Base-by-base conservation (phyloP, 257 asterid genomes). In the Prunella vulgaris region DNA sequence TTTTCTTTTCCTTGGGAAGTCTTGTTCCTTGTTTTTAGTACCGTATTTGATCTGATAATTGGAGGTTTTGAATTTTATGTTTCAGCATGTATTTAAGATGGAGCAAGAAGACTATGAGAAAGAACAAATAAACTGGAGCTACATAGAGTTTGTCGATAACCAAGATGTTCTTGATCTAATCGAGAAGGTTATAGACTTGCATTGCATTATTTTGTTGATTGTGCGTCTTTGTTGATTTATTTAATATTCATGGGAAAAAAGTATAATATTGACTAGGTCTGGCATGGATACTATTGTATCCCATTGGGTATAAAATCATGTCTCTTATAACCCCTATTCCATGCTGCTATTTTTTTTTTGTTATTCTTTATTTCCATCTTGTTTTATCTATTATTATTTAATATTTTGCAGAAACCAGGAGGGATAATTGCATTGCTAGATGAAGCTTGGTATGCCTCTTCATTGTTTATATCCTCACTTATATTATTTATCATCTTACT, bases 51-150 rank as follows among this genome's bases (percentile, higher is more conserved):
- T 69, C 64, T 78, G 66, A 76, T 78, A 37, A 74, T 71, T 63
- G 77, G 60, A 80, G 20, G 54, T 75, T 73, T 59, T 65, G 7
- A 30, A 54, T 74, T 75, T 65, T 42, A 74, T 57, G 59, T 78
- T 84, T 74, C 95, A 94, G 99, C 99, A 94, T 78, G 99, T 94
- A 22, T 94, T 94, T 77, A 94, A 94, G 84, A 89, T 89, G 99
- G 99, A 94, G 75, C 99, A 94, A 85, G 99, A 94, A 76, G 99
- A 94, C 74, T 94, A 94, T 74, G 98, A 94, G 74, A 94, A 91
- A 77, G 99, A 94, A 78, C 73, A 87, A 87, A 94, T 94, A 61
- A 78, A 94, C 78, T 94, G 99, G 99, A 94, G 98, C 91, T 94
- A 94, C 84, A 91, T 94, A 71, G 99, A 94, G 82, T 94, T 94